Percentiles rank a stretch among this genome's conserved stretches.
These are phyloP conservation scores for Eucalyptus camaldulensis DNA, from an alignment of 345 rosid species.

Conservation along the genomic window DNA sequence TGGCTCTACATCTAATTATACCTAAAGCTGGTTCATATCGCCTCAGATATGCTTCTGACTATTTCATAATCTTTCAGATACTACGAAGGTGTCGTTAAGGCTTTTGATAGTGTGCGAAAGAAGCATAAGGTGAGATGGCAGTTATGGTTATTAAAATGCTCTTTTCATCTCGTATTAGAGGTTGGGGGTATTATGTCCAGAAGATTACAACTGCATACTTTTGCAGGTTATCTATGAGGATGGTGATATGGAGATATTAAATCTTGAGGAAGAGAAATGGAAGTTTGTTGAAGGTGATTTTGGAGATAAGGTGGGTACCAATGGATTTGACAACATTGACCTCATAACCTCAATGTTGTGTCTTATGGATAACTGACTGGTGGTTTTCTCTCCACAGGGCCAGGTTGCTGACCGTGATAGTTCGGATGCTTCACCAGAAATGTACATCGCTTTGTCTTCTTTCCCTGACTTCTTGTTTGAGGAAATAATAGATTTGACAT, in stretches of 20 bases:
- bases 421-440: slow-evolving; percentile 26
- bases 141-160: not conserved
- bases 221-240: slow-evolving; percentile 63
- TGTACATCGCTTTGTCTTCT: slow-evolving; percentile 22
- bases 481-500: not conserved
- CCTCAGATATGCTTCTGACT: not conserved
- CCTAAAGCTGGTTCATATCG: not conserved
- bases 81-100: slow-evolving; percentile 51
- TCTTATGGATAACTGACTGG: not conserved
- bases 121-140: slow-evolving; percentile 57
- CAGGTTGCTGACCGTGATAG: slow-evolving; percentile 27
- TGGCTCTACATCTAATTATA: not conserved
- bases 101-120: slow-evolving; percentile 45
- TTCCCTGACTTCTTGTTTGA: not conserved
- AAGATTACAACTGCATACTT: not conserved
- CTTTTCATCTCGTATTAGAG: not conserved
- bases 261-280: slow-evolving; percentile 56
- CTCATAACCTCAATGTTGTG: not conserved
- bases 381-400: slow-evolving; percentile 26
- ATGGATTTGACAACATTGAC: not conserved
- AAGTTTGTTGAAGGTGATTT: slow-evolving; percentile 19
- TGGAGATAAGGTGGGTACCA: slow-evolving; percentile 32
- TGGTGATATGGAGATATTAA: slow-evolving; percentile 61
- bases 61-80: slow-evolving; percentile 33
- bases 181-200: not conserved